phyloP scores from a whole-genome alignment of 352 stramenopile genomes.

The Peronospora farinosa region DNA sequence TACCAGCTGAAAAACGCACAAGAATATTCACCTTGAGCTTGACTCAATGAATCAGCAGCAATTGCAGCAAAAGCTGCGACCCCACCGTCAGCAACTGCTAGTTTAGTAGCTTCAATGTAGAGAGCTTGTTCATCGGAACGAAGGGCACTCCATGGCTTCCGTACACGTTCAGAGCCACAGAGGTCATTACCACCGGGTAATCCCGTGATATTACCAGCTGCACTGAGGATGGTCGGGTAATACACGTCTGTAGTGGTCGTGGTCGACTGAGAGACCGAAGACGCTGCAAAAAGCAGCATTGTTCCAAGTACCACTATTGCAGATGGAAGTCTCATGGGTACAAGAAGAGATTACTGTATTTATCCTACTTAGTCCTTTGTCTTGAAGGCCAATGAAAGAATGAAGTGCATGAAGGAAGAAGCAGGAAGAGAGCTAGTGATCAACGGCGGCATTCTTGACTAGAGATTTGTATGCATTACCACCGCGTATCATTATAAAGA shows the following conservation, averaged over 20 bases:
- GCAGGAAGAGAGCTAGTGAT: too few relatives aligned
- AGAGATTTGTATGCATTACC: too few relatives aligned
- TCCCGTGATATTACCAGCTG: conserved; percentile 35
- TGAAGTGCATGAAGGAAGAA: conserved; percentile 10
- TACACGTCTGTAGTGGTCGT: conserved; percentile 25
- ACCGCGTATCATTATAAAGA: too few relatives aligned
- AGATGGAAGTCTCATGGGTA: conserved; percentile 20
- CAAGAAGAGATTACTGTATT: neutral
- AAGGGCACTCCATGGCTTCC: conserved; percentile 47
- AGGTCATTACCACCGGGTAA: conserved; percentile 46
- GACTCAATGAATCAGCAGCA: conserved; percentile 37
- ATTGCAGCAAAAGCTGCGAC: conserved; percentile 48
- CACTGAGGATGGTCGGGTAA: conserved; percentile 34
- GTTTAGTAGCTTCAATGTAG: conserved; percentile 45
- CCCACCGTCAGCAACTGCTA: conserved; percentile 38
- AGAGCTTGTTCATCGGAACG: conserved; percentile 39
- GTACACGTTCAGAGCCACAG: conserved; percentile 38
- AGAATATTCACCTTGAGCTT: conserved; percentile 47
- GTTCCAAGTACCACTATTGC: conserved; percentile 3
- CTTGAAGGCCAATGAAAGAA: conserved; percentile 14
- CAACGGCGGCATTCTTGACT: too few relatives aligned
- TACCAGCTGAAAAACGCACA: conserved; percentile 67
- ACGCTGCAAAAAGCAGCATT: conserved; percentile 7
- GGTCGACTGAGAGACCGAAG: conserved; percentile 13
- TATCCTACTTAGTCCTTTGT: conserved; percentile 3